phyloP scores from a whole-genome alignment of 805 yeast genomes.

The Lipomyces spencermartinsiae region DNA sequence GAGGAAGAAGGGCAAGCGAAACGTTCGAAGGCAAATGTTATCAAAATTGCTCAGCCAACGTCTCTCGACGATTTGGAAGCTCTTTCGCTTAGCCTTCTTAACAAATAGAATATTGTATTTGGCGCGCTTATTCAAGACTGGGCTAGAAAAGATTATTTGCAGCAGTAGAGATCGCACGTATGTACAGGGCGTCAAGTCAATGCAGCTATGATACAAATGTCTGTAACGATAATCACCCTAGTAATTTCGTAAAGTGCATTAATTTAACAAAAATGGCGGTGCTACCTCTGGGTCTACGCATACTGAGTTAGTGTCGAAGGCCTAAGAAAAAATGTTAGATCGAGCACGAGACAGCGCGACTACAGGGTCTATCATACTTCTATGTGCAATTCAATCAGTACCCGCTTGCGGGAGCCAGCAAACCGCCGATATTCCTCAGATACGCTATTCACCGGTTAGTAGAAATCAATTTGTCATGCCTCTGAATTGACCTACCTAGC shows the following conservation, averaged over 20 bases:
- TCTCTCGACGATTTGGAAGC: conserved; percentile 94
- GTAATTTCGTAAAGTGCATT: background rate
- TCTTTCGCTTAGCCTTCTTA: conserved; percentile 60
- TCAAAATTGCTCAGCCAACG: conserved; percentile 87
- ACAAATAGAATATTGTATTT: background rate
- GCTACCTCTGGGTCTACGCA: conserved; percentile 31
- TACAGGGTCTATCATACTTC: conserved; percentile 53
- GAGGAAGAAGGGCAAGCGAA: conserved; percentile 37
- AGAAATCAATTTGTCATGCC: background rate
- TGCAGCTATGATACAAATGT: background rate
- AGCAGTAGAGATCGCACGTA: background rate
- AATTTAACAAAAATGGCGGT: conserved; percentile 36
- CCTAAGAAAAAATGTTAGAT: conserved; percentile 12
- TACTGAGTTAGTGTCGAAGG: conserved; percentile 39
- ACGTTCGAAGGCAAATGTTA: conserved; percentile 48
- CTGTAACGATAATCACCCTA: background rate
- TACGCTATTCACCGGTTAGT: conserved; percentile 54
- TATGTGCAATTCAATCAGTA: conserved; percentile 85
- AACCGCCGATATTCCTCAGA: conserved; percentile 93
- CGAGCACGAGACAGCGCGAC: too few species aligned
- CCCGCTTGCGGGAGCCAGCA: conserved; percentile 89
- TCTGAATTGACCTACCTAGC: conserved; percentile 53
- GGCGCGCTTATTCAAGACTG: background rate
- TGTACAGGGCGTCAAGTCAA: background rate
- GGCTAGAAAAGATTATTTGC: background rate